Base-by-base conservation (phyloP, 2,329 filamentous ascomycete species). In the Colletotrichum sp. region DNA sequence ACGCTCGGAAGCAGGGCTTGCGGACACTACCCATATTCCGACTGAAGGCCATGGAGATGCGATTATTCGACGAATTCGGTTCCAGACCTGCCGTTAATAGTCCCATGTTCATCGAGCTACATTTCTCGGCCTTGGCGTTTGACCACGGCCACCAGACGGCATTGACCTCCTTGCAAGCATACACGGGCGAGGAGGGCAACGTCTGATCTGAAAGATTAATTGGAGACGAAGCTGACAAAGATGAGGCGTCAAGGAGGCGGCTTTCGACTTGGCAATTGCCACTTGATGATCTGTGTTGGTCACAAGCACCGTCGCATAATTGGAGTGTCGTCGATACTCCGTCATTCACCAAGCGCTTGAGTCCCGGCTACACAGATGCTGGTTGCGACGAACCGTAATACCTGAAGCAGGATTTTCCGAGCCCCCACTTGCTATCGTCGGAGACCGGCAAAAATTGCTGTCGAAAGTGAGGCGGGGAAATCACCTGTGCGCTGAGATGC, bases 1-100 rank as follows among this genome's bases (percentile, higher is more conserved):
- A 73, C 73, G 18, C 32, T 76, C 32, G 73, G 73, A 59, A 69
- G 59, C 21, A 76, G 44, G 32, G 59, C 69, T 16, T 76, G 73
- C 57, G 73, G 73, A 49, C 73, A 76, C 26, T 63, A 32, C n/a
- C 64, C 57, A n/a, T 63, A 64, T 72, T 18, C 64, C 26, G 73
- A 73, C 72, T 76, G 73, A 76, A 30, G 30, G 32, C 28, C 6
- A 36, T 34, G 59, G 28, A 34, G 18, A 62, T 28, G 13, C 60
- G 28, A 21, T 7, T 63, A 63, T 63, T 63, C 32, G n/a, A 30
- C 16, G 26, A 32, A 7, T 32, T 60, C 28, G 32, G 16, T n/a
- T 32, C 30, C 18, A 63, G 30, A 63, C 28, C 32, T 24, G 21
- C 32, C 24, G 26, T n/a, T 10, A 8, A 21, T 7, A 16, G 32